Evolutionary conservation across 441 rosid species (phyloP).

Genomic region (Brassica balearica): DNA sequence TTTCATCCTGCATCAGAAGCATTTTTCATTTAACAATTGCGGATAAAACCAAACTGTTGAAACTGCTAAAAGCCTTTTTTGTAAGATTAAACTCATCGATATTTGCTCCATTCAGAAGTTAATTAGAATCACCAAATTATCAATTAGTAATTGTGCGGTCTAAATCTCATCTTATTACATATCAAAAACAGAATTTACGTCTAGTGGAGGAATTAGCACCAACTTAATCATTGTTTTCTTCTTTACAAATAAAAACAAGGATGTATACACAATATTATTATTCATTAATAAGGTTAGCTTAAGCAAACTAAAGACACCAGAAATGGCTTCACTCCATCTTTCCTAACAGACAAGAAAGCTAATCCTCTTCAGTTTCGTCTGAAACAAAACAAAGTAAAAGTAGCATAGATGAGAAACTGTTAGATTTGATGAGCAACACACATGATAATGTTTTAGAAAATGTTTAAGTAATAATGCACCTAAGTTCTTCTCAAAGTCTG

Average conservation of each 20-base stretch:
- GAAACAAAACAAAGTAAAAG: conserved; percentile 1
- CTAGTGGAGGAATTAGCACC: conserved; percentile 1
- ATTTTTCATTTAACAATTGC: background rate
- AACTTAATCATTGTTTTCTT: conserved; percentile 18
- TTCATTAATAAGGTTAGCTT: conserved; percentile 15
- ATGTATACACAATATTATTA: conserved; percentile 5
- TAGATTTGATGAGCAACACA: conserved; percentile 23
- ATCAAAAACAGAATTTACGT: conserved; percentile 23
- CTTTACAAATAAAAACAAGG: conserved; percentile 10
- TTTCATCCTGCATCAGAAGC: conserved; percentile 55
- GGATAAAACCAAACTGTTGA: conserved; percentile 5
- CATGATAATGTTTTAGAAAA: conserved; percentile 14
- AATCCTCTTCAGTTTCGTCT: conserved; percentile 40
- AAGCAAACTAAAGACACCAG: conserved; percentile 6
- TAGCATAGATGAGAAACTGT: conserved; percentile 9
- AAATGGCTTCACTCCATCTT: conserved; percentile 17
- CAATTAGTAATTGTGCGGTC: conserved; percentile 10
- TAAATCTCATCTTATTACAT: conserved; percentile 10
- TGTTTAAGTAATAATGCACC: conserved; percentile 32
- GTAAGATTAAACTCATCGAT: no score
- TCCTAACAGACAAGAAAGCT: conserved; percentile 24
- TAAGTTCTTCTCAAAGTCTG: conserved; percentile 37
- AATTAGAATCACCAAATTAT: no score
- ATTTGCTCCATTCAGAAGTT: no score
- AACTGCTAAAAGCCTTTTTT: no score